Evolutionary conservation across 176 grass and related monocot genomes (phyloP).

Genomic region (bread wheat (Triticum aestivum)): IWGSC_CS_RefSeq_v2.1 NC_057797.1:435155934-435156433

Average conservation of each 20-base stretch:
- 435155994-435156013: constrained; percentile 12
- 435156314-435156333: not conserved
- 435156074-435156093: constrained; percentile 1
- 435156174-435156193: constrained; percentile 11
- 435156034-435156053: not conserved
- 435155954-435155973: not conserved
- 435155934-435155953: not conserved
- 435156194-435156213: not conserved
- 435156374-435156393: not conserved
- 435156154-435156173: not conserved
- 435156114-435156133: not conserved
- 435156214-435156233: not conserved
- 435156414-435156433: not conserved
- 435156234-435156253: not conserved
- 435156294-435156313: not conserved
- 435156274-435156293: too few relatives aligned
- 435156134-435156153: not conserved
- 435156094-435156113: not conserved
- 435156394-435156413: too few relatives aligned
- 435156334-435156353: not conserved
- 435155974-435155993: not conserved
- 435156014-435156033: not conserved
- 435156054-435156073: not conserved
- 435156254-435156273: not conserved
- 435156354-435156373: not conserved